phyloP scores from a whole-genome alignment of 345 rosid species.

The Chamaenerion angustifolium region DNA sequence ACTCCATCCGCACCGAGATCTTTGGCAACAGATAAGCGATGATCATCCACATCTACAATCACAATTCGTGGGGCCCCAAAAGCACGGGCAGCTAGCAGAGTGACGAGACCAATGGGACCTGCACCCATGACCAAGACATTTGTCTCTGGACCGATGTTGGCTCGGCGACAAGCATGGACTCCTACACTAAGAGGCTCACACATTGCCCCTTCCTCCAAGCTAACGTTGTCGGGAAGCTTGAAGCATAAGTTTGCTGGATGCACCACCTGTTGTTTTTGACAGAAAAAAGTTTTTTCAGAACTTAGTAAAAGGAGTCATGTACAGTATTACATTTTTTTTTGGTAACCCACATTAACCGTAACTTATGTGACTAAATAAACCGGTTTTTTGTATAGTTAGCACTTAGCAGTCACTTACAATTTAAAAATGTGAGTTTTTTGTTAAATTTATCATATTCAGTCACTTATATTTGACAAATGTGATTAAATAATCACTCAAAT shows the following conservation, averaged over 20 bases:
- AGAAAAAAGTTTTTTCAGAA: neutral
- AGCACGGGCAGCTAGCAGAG: conserved; percentile 78
- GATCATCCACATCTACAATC: conserved; percentile 64
- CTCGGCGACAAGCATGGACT: conserved; percentile 88
- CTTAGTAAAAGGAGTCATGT: neutral
- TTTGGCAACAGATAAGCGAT: conserved; percentile 61
- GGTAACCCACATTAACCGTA: too few species aligned
- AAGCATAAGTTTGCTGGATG: conserved; percentile 88
- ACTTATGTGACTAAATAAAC: too few species aligned
- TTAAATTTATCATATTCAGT: too few species aligned
- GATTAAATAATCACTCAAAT: too few species aligned
- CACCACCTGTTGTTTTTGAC: conserved; percentile 40
- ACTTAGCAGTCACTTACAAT: too few species aligned
- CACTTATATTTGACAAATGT: too few species aligned
- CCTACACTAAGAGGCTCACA: conserved; percentile 93
- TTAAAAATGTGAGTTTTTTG: too few species aligned
- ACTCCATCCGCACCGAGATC: conserved; percentile 53
- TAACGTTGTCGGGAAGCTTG: conserved; percentile 77
- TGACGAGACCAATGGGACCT: conserved; percentile 92
- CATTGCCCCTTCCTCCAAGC: conserved; percentile 96
- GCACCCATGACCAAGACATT: conserved; percentile 67
- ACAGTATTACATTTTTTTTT: too few species aligned
- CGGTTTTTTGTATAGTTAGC: too few species aligned
- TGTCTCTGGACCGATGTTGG: conserved; percentile 59
- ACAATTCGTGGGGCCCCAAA: conserved; percentile 75